These are phyloP conservation scores for Loxodes magnus DNA, from an alignment of 73 alveolate genomes.

Conservation along the genomic window DNA sequence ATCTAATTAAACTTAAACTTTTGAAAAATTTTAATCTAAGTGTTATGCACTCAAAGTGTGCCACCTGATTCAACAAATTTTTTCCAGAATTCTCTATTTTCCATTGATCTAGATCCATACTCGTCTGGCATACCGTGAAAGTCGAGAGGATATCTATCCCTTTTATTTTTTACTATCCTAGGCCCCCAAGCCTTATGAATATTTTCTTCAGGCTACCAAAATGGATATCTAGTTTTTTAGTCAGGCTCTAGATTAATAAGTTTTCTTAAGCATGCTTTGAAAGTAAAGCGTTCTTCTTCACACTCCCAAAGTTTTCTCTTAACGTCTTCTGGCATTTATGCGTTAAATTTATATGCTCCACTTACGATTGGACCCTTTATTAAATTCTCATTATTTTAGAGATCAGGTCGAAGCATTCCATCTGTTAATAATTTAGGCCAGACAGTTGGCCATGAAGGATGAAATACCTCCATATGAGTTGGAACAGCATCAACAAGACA, in stretches of 20 bases:
- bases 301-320: conserved; percentile 53
- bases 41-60: too few relatives aligned
- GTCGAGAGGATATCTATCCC: not conserved
- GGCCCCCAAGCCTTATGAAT: not conserved
- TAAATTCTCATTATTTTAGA: conserved; percentile 9
- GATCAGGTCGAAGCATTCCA: conserved; percentile 27
- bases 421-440: conserved; percentile 50
- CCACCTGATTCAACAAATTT: conserved; percentile 8
- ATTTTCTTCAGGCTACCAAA: conserved; percentile 6
- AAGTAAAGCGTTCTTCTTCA: conserved; percentile 81
- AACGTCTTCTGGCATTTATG: not conserved
- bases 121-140: not conserved
- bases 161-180: not conserved
- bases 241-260: conserved; percentile 30
- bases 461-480: conserved; percentile 27
- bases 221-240: conserved; percentile 6
- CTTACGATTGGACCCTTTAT: not conserved
- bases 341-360: not conserved
- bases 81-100: not conserved
- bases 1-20: too few relatives aligned
- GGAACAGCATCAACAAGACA: conserved; percentile 64
- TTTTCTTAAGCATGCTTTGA: conserved; percentile 74
- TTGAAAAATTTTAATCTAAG: too few relatives aligned
- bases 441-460: conserved; percentile 45
- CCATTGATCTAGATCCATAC: not conserved